These are phyloP conservation scores for Brassica nigra DNA, from an alignment of 345 rosid species.

Conservation along the genomic window DNA sequence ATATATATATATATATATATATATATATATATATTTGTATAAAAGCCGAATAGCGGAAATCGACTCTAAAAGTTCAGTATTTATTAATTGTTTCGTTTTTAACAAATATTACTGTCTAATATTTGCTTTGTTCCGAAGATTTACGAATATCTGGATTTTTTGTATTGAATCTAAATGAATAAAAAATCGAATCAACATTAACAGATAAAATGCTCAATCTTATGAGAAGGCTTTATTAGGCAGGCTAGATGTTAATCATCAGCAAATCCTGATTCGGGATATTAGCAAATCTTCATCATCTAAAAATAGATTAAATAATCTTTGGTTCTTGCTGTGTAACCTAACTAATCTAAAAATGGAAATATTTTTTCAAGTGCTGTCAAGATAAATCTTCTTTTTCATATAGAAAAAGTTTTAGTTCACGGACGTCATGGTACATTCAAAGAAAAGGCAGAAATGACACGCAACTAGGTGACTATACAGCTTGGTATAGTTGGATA, in stretches of 20 bases:
- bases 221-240: slow-evolving; percentile 8
- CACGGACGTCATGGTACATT: slow-evolving; percentile 24
- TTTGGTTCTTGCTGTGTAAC: slow-evolving; percentile 6
- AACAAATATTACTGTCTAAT: too few species aligned
- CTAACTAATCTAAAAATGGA: slow-evolving; percentile 17
- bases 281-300: background rate
- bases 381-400: background rate
- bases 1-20: too few species aligned
- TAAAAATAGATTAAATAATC: slow-evolving; percentile 2
- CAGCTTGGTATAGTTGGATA: slow-evolving; percentile 20
- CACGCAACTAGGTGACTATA: slow-evolving; percentile 39
- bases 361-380: slow-evolving; percentile 11
- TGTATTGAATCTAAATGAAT: too few species aligned
- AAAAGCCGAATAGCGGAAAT: too few species aligned
- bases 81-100: too few species aligned
- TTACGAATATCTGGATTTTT: too few species aligned
- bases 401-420: background rate
- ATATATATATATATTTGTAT: too few species aligned
- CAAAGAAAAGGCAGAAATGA: slow-evolving; percentile 23
- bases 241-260: slow-evolving; percentile 1
- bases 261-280: slow-evolving; percentile 6
- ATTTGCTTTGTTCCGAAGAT: too few species aligned
- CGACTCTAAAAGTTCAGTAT: too few species aligned
- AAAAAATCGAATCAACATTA: too few species aligned
- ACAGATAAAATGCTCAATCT: too few species aligned